Evolutionary conservation across 2,329 filamentous ascomycete genomes (phyloP).

Genomic region (Alternaria atra): DNA sequence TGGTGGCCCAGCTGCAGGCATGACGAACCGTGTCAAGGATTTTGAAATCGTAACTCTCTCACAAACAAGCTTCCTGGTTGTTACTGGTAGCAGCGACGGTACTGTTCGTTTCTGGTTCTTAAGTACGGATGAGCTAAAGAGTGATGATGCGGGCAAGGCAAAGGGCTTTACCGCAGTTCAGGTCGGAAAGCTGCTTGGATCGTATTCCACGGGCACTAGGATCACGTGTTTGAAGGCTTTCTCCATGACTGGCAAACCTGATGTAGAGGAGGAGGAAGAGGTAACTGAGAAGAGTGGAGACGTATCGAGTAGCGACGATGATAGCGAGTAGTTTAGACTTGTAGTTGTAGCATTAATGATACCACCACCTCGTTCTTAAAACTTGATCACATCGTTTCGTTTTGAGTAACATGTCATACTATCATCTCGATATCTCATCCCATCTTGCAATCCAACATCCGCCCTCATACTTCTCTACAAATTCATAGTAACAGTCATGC

Average conservation of each 20-base stretch:
- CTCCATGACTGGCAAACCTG: slow-evolving; percentile 70
- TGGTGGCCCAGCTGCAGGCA: slow-evolving; percentile 74
- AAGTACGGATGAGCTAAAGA: slow-evolving; percentile 36
- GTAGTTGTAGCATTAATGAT: slow-evolving; percentile 18
- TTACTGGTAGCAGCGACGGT: slow-evolving; percentile 86
- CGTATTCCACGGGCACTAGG: slow-evolving; percentile 84
- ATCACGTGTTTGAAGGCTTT: slow-evolving; percentile 91
- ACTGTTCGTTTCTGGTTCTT: slow-evolving; percentile 81
- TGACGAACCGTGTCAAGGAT: slow-evolving; percentile 83
- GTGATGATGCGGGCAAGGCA: slow-evolving; percentile 19
- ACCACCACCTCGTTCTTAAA: slow-evolving; percentile 15
- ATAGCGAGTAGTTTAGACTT: slow-evolving; percentile 27
- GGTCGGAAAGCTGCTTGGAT: slow-evolving; percentile 74
- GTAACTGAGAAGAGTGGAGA: slow-evolving; percentile 29
- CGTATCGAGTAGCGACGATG: slow-evolving; percentile 32
- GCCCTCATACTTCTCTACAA: slow-evolving; percentile 54
- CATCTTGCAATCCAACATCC: background rate
- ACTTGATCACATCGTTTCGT: background rate
- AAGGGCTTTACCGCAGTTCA: slow-evolving; percentile 51
- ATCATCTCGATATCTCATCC: background rate
- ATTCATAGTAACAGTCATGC: slow-evolving; percentile 86
- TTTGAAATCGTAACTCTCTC: slow-evolving; percentile 71
- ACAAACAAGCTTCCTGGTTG: slow-evolving; percentile 61
- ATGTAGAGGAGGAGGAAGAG: slow-evolving; percentile 37
- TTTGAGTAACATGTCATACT: background rate